These are phyloP conservation scores for Cordyceps fumosorosea DNA, from an alignment of 2,329 filamentous ascomycete genomes.

Conservation along the genomic window DNA sequence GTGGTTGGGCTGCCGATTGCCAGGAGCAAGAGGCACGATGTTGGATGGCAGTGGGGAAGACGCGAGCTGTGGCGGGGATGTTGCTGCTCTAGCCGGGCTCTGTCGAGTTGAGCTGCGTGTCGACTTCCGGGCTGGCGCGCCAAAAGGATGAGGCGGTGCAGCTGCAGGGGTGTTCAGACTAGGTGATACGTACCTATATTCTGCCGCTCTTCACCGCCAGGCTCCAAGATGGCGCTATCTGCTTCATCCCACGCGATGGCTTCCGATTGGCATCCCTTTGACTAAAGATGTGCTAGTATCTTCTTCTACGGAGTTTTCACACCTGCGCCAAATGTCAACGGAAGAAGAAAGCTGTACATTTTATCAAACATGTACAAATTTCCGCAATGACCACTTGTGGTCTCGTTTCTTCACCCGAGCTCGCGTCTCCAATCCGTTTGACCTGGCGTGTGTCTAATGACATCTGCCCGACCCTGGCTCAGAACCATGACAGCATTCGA, in stretches of 20 bases:
- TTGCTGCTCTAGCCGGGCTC: background rate
- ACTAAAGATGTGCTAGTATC: too few relatives aligned
- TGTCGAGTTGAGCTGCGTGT: slow-evolving; percentile 1
- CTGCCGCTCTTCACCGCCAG: background rate
- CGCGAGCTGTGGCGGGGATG: slow-evolving; percentile 12
- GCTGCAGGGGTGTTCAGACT: background rate
- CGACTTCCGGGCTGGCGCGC: background rate
- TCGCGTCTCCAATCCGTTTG: background rate
- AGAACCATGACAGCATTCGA: background rate
- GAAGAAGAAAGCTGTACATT: too few relatives aligned
- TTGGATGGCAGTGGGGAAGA: slow-evolving; percentile 14
- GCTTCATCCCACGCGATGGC: too few relatives aligned
- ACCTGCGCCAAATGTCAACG: too few relatives aligned
- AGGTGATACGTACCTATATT: background rate
- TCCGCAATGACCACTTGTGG: too few relatives aligned
- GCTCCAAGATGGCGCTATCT: too few relatives aligned
- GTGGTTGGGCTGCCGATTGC: slow-evolving; percentile 36
- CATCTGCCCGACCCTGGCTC: background rate
- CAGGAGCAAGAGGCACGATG: slow-evolving; percentile 1
- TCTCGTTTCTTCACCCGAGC: background rate
- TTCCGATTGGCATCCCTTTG: too few relatives aligned
- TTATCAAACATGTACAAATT: too few relatives aligned
- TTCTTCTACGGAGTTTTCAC: too few relatives aligned
- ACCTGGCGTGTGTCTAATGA: background rate
- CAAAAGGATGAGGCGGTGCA: background rate